A percentile compares a stretch with the other conserved stretches of the same genome.
Conservation (phyloP, 495 filamentous ascomycete genomes). For the Podospora sp. region DNA sequence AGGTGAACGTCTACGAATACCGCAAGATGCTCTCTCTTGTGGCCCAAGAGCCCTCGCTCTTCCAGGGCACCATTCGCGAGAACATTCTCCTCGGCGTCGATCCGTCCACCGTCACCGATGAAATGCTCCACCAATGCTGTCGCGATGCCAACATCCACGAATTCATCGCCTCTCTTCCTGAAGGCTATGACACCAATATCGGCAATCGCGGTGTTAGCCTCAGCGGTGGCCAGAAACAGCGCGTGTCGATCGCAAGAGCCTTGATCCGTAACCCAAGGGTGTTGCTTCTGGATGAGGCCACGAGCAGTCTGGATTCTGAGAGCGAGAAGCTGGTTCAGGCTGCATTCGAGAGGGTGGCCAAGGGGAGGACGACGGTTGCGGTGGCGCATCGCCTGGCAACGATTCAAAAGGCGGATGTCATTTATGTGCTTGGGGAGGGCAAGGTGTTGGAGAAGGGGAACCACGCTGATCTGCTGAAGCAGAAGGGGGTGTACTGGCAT, state of each 20-base stretch:
- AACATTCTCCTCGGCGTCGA: constrained; percentile 60
- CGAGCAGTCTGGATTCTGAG: constrained; percentile 72
- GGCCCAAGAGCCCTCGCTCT: constrained; percentile 62
- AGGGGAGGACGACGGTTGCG: constrained; percentile 67
- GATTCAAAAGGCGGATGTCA: constrained; percentile 57
- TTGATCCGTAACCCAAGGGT: constrained; percentile 71
- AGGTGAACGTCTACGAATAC: constrained; percentile 51
- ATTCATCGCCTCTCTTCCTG: constrained; percentile 62
- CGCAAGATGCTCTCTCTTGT: constrained; percentile 61
- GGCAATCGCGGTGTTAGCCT: constrained; percentile 65
- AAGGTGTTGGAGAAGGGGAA: constrained; percentile 57
- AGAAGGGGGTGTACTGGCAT: constrained; percentile 51
- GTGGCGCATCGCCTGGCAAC: constrained; percentile 66
- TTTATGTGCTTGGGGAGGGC: constrained; percentile 55
- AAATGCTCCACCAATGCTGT: constrained; percentile 58
- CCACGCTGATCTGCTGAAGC: constrained; percentile 51
- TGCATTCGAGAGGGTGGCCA: constrained; percentile 63
- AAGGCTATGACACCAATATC: constrained; percentile 62
- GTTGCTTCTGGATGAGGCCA: constrained; percentile 79
- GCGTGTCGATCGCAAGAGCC: constrained; percentile 74
- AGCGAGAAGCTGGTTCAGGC: constrained; percentile 71
- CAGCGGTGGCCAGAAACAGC: constrained; percentile 77
- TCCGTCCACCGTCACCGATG: constrained; percentile 45
- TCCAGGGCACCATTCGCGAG: constrained; percentile 58
- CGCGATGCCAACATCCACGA: constrained; percentile 63